Base-by-base conservation (phyloP, 768 basidiomycete species). In the Favolaschia claudopus region DNA sequence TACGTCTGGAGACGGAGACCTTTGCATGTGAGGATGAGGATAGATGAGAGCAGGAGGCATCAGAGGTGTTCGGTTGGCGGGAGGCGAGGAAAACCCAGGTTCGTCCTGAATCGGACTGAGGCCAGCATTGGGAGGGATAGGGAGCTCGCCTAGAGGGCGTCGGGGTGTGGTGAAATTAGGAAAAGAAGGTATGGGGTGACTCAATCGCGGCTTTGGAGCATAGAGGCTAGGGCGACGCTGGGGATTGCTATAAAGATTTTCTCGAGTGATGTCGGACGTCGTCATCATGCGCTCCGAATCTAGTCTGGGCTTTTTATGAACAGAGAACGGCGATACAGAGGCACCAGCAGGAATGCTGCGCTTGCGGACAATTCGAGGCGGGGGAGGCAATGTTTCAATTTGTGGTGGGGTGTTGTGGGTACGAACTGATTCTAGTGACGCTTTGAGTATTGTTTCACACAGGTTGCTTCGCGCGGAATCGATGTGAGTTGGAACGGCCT, bases 401-500 rank as follows among this genome's bases (percentile, higher is more conserved):
- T 45, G 56, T n/a, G 48, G 40, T 28, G 34, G 58, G 31, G 33
- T 45, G 60, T 25, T 43, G 28, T 48, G 60, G 38, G 50, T 14
- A 2, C 49, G 25, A 34, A 52, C 36, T 32, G 53, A 43, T 14
- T 60, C 49, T 9, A 39, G 36, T 10, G 50, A 52, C 24, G 64
- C 51, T 37, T 69, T 71, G 28, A 54, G 53, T 25, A 77, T 48
- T 13, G 70, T 64, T 28, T 81, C 79, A 8, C 62, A 63, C 38
- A 82, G 63, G 20, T 47, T 64, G 28, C 65, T 74, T 42, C 76
- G 74, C 43, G 76, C 72, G 14, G 76, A 66, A 49, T 86, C 81
- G 49, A 90, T 77, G 63, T 88, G 86, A 1, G 82, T 69, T 1
- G 88, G 84, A 19, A 91, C 62, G 9, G 84, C 74, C 57, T 89